Percentiles rank a stretch among this genome's conserved stretches.
Evolutionary conservation across 2,329 filamentous ascomycete genomes (phyloP).

Genomic region (Cytospora piceicola): DNA sequence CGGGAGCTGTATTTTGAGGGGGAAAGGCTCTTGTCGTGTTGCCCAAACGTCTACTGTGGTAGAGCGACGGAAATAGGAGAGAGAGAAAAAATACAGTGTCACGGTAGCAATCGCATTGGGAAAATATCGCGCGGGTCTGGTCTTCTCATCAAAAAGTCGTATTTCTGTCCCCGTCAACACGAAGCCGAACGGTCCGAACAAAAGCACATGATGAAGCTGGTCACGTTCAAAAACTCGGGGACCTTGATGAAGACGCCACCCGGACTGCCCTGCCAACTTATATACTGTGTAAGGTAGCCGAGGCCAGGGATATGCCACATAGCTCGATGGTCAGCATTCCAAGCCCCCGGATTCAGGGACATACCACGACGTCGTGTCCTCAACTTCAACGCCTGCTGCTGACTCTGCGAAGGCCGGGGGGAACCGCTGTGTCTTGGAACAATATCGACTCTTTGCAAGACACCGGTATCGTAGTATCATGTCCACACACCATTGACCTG

Average conservation of each 20-base stretch:
- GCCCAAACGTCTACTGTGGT: slow-evolving; percentile 11
- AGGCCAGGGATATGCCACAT: not conserved
- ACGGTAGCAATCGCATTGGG: not conserved
- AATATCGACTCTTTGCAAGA: too few species aligned
- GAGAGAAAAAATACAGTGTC: too few species aligned
- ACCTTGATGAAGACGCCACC: not conserved
- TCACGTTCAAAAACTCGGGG: not conserved
- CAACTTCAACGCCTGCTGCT: not conserved
- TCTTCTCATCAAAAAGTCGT: too few species aligned
- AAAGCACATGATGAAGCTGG: too few species aligned
- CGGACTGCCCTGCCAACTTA: not conserved
- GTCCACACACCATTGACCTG: not conserved
- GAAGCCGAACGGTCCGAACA: not conserved
- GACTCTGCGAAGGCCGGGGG: not conserved
- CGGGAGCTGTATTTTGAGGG: slow-evolving; percentile 8
- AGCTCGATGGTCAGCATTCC: not conserved
- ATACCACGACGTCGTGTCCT: not conserved
- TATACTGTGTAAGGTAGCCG: not conserved
- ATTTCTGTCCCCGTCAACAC: too few species aligned
- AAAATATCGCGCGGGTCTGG: too few species aligned
- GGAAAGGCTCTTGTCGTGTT: slow-evolving; percentile 8
- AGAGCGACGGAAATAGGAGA: not conserved
- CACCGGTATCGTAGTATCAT: too few species aligned
- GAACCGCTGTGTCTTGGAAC: too few species aligned
- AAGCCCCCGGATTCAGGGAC: not conserved